Evolutionary conservation across 331 rosid genomes (phyloP), one percentile per base, ranked within the genome.

Genomic region (Saraca asoca): DNA sequence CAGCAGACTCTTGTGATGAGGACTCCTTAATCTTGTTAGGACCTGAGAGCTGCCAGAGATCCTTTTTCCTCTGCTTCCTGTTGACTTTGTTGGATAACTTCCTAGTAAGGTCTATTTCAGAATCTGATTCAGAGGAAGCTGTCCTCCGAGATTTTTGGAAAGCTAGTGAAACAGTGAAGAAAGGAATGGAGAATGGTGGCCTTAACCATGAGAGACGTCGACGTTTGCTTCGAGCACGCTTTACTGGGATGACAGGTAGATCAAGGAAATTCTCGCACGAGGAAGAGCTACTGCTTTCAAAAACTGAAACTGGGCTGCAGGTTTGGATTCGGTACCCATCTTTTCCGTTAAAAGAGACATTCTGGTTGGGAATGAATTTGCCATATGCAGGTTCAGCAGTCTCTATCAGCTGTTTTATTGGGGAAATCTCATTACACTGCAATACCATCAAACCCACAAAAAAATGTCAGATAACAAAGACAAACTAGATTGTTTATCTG

Each of bases 251-350:
- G 59, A 37, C 61, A 17, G 75, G 73, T n/a, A 67, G 72, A 13
- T 81, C 86, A 51, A 73, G 33, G 66, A 57, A 53, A 72, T 77
- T 77, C 72, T 85, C 87, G 33, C 65, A 81, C 5, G 86, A 80
- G 67, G 83, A 82, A 66, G 92, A 80, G 54, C 84, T 80, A 41
- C 80, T 82, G 83, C 84, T 88, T 68, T 90, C 92, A 43, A 83
- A 86, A 42, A 82, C 89, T n/a, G 96, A 89, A 49, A 82, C 88
- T 35, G 93, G 93, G 51, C 93, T 89, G 75, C 69, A 81, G 75
- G 87, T 76, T 62, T 53, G 84, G 73, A 82, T 78, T 24, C 52
- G 81, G 54, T 53, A 78, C 63, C 51, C 12, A 53, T 49, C 78
- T 76, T 84, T 89, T 19, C 66, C 78, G 44, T 56, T 71, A 33